Evolutionary conservation across 2,329 filamentous ascomycete species (phyloP).

Genomic region (Fonsecaea multimorphosa): DNA sequence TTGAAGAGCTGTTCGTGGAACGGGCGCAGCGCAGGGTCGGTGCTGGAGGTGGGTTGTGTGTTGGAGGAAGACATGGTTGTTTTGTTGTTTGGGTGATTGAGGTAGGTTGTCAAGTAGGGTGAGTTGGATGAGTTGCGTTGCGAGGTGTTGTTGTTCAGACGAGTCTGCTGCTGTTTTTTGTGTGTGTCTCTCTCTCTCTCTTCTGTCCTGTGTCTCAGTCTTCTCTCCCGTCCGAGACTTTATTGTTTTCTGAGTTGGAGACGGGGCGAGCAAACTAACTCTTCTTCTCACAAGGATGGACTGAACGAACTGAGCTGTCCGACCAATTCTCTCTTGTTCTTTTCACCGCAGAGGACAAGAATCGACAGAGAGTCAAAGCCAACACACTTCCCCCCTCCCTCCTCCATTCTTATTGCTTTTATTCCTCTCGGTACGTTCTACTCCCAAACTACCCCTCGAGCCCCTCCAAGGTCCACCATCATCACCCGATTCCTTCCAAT

Average conservation of each 20-base stretch:
- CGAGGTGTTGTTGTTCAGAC: background rate
- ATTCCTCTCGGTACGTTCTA: too few relatives aligned
- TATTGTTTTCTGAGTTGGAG: background rate
- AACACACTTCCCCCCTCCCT: too few relatives aligned
- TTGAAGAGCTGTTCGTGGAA: constrained; percentile 58
- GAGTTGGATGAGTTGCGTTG: background rate
- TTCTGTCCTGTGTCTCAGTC: too few relatives aligned
- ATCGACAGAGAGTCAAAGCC: too few relatives aligned
- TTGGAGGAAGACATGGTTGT: constrained; percentile 18
- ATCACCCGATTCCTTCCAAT: too few relatives aligned
- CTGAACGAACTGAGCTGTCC: background rate
- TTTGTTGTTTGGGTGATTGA: background rate
- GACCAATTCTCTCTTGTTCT: background rate
- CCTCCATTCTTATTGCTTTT: background rate
- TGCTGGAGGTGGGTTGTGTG: constrained; percentile 23
- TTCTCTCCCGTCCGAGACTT: background rate
- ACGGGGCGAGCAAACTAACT: background rate
- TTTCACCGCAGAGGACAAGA: too few relatives aligned
- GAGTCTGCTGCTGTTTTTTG: background rate
- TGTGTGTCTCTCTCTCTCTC: too few relatives aligned
- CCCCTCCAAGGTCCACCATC: constrained; percentile 8
- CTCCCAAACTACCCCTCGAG: too few relatives aligned
- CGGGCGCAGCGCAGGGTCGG: constrained; percentile 31
- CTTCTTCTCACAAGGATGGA: background rate
- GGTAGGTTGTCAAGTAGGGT: background rate